Percentiles rank a stretch among this genome's conserved stretches.
Evolutionary conservation across 2,329 filamentous ascomycete species (phyloP).

Genomic region (Aspergillus hiratsukae): DNA sequence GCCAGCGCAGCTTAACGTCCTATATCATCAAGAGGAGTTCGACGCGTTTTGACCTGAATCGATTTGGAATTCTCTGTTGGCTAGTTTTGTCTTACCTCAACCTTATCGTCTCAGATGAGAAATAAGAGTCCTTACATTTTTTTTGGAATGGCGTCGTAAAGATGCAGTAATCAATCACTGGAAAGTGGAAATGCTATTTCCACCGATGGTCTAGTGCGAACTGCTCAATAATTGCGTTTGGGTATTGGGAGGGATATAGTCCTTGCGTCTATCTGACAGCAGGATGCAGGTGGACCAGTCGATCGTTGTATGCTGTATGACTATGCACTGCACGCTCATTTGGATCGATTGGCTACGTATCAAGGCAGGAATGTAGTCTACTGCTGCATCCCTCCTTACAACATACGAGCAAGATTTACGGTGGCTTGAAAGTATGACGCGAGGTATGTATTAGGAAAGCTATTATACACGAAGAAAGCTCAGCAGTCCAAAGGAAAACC

Average conservation of each 20-base stretch:
- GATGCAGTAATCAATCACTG: too few relatives aligned
- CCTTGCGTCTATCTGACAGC: background rate
- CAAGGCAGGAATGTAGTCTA: background rate
- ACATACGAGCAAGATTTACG: background rate
- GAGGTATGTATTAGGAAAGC: constrained; percentile 2
- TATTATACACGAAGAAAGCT: constrained; percentile 8
- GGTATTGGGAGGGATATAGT: too few relatives aligned
- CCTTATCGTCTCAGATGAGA: background rate
- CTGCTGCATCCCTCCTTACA: background rate
- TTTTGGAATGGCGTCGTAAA: too few relatives aligned
- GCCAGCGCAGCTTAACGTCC: background rate
- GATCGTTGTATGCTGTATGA: too few relatives aligned
- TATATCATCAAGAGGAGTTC: background rate
- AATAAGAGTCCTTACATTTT: background rate
- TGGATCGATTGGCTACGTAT: background rate
- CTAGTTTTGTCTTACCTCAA: background rate
- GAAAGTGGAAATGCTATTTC: too few relatives aligned
- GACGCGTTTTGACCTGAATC: background rate
- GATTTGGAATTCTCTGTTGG: background rate
- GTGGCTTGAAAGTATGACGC: background rate
- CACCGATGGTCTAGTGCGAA: background rate
- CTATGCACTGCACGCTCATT: too few relatives aligned
- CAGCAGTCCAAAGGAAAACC: constrained; percentile 1
- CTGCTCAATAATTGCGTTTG: too few relatives aligned
- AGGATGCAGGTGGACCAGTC: background rate